Evolutionary conservation across 2,329 filamentous ascomycete genomes (phyloP).

Genomic region (Diaporthe humulicola): DNA sequence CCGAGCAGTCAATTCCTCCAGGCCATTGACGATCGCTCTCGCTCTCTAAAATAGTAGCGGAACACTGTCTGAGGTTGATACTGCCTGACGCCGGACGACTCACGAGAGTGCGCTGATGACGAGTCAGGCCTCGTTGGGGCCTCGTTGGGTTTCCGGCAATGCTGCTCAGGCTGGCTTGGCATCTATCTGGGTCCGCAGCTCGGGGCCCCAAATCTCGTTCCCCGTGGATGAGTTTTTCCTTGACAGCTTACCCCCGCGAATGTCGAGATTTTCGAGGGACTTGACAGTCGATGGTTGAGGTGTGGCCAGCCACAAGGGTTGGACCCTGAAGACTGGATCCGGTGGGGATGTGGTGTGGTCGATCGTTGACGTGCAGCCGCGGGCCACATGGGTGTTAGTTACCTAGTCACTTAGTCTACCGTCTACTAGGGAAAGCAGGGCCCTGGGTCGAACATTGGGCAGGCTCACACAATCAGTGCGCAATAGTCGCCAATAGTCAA

Average conservation of each 20-base stretch:
- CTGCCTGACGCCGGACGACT: slow-evolving; percentile 7
- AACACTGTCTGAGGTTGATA: slow-evolving; percentile 28
- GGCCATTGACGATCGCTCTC: slow-evolving; percentile 17
- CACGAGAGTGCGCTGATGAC: slow-evolving; percentile 7
- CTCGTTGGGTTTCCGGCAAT: slow-evolving; percentile 9
- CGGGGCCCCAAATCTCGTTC: slow-evolving; percentile 17
- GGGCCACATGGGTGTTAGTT: background rate
- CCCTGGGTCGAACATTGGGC: background rate
- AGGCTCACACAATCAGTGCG: background rate
- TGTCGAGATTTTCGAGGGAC: background rate
- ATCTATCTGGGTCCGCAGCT: slow-evolving; percentile 14
- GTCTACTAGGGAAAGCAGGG: background rate
- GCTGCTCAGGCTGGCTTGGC: slow-evolving; percentile 11
- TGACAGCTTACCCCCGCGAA: background rate
- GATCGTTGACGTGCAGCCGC: slow-evolving; percentile 25
- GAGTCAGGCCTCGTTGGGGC: slow-evolving; percentile 28
- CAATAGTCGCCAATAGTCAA: slow-evolving; percentile 5
- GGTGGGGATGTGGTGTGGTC: background rate
- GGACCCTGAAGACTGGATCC: background rate
- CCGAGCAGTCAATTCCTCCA: slow-evolving; percentile 7
- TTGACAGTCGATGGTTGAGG: background rate
- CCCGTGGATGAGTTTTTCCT: background rate
- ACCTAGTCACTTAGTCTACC: too few species aligned
- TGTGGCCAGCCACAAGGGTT: slow-evolving; percentile 16
- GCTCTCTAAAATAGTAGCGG: slow-evolving; percentile 20